A percentile compares a stretch with the other conserved stretches of the same genome.
Conservation (phyloP, 495 filamentous ascomycete species). For the Lasiosphaeris hirsuta region DNA sequence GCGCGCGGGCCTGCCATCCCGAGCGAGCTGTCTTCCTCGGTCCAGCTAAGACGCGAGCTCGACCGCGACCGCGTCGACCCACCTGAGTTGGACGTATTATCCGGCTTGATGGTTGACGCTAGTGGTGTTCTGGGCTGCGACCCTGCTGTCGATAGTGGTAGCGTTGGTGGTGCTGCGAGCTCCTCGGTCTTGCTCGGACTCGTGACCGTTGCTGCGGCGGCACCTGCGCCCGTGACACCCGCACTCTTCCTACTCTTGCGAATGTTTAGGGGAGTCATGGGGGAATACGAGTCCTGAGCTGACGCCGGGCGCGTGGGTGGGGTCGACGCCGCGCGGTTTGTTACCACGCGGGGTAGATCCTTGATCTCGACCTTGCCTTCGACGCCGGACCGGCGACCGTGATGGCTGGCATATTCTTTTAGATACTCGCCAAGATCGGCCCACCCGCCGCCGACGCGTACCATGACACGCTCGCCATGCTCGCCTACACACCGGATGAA, state of each 20-base stretch:
- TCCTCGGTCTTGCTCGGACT: not conserved
- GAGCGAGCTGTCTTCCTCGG: slow-evolving; percentile 53
- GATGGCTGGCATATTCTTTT: slow-evolving; percentile 87
- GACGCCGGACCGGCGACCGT: slow-evolving; percentile 58
- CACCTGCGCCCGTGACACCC: not conserved
- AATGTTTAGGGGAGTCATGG: slow-evolving; percentile 40
- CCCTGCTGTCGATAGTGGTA: slow-evolving; percentile 6
- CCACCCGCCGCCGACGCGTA: slow-evolving; percentile 95
- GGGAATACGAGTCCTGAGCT: slow-evolving; percentile 31
- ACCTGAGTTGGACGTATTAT: slow-evolving; percentile 31
- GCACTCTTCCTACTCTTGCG: slow-evolving; percentile 48
- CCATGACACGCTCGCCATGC: slow-evolving; percentile 90
- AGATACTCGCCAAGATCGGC: slow-evolving; percentile 92
- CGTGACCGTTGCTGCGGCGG: slow-evolving; percentile 23
- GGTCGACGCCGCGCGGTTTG: slow-evolving; percentile 32
- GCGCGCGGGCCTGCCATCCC: slow-evolving; percentile 61
- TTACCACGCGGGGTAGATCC: slow-evolving; percentile 41
- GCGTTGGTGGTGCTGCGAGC: not conserved
- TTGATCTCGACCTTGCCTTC: slow-evolving; percentile 56
- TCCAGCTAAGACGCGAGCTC: slow-evolving; percentile 48
- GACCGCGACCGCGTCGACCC: slow-evolving; percentile 39
- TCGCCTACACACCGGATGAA: slow-evolving; percentile 91
- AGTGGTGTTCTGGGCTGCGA: slow-evolving; percentile 36
- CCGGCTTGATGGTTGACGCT: slow-evolving; percentile 19
- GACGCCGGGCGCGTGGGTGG: slow-evolving; percentile 42